phyloP scores from a whole-genome alignment of 768 basidiomycete genomes.

The Sarcomyxa edulis region DNA sequence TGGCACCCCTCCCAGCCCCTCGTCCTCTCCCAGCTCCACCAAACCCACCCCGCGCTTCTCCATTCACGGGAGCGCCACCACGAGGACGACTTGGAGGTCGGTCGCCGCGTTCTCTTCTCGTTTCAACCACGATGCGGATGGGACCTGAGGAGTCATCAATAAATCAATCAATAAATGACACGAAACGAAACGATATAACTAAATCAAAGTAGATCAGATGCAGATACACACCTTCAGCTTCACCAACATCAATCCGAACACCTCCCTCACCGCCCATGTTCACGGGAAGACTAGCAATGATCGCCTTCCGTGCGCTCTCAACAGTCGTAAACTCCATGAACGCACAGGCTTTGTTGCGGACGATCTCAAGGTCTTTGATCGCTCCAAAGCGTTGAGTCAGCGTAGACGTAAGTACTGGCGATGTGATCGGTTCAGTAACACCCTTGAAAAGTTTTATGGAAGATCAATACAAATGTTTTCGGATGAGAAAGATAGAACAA shows the following conservation, averaged over 20 bases:
- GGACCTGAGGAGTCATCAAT: too few relatives aligned
- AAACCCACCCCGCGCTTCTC: conserved; percentile 44
- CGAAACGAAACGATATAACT: not conserved
- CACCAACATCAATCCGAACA: conserved; percentile 67
- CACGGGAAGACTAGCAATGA: conserved; percentile 61
- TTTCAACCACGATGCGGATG: conserved; percentile 73
- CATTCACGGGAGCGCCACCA: conserved; percentile 54
- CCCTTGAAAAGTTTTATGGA: conserved; percentile 40
- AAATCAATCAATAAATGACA: conserved; percentile 4
- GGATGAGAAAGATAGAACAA: not conserved
- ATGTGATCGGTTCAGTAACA: conserved; percentile 63
- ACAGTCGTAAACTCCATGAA: conserved; percentile 84
- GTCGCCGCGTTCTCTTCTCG: conserved; percentile 89
- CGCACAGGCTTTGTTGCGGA: conserved; percentile 84
- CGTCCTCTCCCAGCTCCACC: conserved; percentile 27
- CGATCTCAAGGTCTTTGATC: conserved; percentile 85
- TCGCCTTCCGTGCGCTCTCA: conserved; percentile 83
- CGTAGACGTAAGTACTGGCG: conserved; percentile 38
- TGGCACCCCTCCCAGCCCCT: conserved; percentile 20
- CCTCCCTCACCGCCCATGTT: conserved; percentile 86
- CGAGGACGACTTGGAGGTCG: conserved; percentile 58
- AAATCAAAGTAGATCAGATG: conserved; percentile 7
- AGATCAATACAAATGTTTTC: not conserved
- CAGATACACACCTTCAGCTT: conserved; percentile 24
- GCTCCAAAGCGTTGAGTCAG: conserved; percentile 69